Conservation (phyloP, 257 asterid species). For the Fraxinus quadrangulata region DNA sequence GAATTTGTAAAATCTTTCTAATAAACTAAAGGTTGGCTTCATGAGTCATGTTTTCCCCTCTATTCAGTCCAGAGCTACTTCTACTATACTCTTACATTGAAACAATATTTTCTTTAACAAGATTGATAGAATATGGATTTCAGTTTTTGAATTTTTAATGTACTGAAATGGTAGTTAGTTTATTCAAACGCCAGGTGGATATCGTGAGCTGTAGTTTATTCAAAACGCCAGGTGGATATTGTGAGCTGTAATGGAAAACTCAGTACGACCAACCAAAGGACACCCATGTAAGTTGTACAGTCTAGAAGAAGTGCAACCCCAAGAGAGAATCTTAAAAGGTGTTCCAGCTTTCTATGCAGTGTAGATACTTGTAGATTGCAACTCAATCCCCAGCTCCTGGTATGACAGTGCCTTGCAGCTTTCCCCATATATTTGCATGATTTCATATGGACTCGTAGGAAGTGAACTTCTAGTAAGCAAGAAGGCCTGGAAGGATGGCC, state of each 20-base stretch:
- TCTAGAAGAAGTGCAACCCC: not conserved
- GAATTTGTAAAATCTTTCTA: slow-evolving; percentile 2
- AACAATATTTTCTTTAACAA: not conserved
- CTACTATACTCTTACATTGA: not conserved
- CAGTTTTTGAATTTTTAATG: not conserved
- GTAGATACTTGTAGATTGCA: not conserved
- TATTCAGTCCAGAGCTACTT: not conserved
- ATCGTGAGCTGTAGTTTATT: not conserved
- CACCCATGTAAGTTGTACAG: not conserved
- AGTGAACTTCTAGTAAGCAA: not conserved
- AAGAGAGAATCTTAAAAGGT: not conserved
- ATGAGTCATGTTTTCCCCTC: not conserved
- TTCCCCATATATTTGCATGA: not conserved
- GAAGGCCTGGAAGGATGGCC: not conserved
- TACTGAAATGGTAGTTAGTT: not conserved
- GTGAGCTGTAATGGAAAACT: not conserved
- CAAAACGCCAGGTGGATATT: not conserved
- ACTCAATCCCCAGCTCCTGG: not conserved
- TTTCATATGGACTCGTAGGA: not conserved
- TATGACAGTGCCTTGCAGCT: not conserved
- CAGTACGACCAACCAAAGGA: not conserved
- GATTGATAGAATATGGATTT: not conserved
- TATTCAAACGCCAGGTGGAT: not conserved
- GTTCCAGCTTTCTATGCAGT: not conserved
- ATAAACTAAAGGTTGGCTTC: not conserved